Base-by-base conservation (phyloP, 495 filamentous ascomycete species). In the Talaromyces proteolyticus region DNA sequence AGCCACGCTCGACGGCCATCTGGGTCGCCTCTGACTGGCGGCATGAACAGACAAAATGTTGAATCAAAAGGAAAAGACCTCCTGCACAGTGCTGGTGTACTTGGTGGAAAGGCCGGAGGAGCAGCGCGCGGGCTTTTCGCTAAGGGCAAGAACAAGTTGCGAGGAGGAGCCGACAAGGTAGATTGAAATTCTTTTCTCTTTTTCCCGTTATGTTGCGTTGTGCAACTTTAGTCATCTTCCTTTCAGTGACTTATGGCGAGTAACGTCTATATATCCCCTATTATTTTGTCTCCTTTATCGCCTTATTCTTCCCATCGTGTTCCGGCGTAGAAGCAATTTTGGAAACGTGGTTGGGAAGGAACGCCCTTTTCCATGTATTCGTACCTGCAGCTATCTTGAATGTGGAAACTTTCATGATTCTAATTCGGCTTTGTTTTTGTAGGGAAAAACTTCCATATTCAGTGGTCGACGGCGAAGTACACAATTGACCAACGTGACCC, bases 91-190 rank as follows among this genome's bases (percentile, higher is more conserved):
- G 90, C 91, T 34, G 87, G 87, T 6, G 68, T 80, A 3, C 69
- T 87, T 51, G 81, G 85, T 53, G 85, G 85, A 17, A 86, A 85
- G 59, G 84, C 79, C 20, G 47, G 16, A 5, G 47, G 47, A 40
- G 86, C 88, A 19, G 88, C 90, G 11, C 94, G 93, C 68, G 90
- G 89, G 24, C 62, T 95, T 45, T 84, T 96, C 63, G 86, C 83
- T 51, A 93, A 92, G 61, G 89, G 91, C 34, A 87, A 84, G 65
- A 93, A 77, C 66, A 91, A 87, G 63, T 80, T 93, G 60, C 79
- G 81, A 49, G 84, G 84, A 56, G 70, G 69, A 22, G 60, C 60
- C 44, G 87, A 91, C 60, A 93, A 92, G 86, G 88, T 89, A 82
- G 86, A 88, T 79, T 63, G 38, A 48, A 49, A 52, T 65, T 55